Percentiles rank a stretch among this genome's conserved stretches.
Evolutionary conservation across 2,329 filamentous ascomycete genomes (phyloP).

Genomic region (Ophiostoma tasmaniense): DNA sequence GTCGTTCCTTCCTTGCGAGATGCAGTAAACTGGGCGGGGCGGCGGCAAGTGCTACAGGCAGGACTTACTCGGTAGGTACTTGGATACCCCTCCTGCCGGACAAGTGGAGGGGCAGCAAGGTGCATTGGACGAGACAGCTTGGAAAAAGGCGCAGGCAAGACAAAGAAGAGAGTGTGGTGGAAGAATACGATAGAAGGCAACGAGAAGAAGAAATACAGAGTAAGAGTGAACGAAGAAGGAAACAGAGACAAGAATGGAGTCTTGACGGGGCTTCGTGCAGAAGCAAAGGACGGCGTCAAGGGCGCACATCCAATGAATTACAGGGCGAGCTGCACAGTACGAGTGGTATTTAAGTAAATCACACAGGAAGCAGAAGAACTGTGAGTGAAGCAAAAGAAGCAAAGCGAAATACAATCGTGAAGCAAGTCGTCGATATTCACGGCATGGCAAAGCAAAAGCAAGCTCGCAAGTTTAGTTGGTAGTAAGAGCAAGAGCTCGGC

Average conservation of each 20-base stretch:
- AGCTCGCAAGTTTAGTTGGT: not conserved
- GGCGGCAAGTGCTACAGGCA: not conserved
- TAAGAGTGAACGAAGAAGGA: not conserved
- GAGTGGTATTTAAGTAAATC: not conserved
- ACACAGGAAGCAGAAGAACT: not conserved
- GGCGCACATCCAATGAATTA: not conserved
- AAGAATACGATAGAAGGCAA: not conserved
- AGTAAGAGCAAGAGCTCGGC: too few species aligned
- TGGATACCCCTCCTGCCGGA: conserved; percentile 4
- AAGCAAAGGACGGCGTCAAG: not conserved
- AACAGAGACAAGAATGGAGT: not conserved
- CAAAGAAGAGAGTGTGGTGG: not conserved
- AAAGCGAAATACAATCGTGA: too few species aligned
- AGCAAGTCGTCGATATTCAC: not conserved
- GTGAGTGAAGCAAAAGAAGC: not conserved
- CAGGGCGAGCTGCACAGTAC: not conserved
- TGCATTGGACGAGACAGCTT: not conserved
- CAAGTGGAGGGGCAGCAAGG: not conserved
- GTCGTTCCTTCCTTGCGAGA: not conserved
- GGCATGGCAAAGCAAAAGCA: not conserved
- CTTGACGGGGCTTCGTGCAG: not conserved
- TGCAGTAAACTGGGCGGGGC: not conserved
- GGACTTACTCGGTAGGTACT: too few species aligned
- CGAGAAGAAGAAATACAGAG: not conserved
- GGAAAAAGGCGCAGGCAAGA: conserved; percentile 1